These are phyloP conservation scores for Inonotus obliquus DNA, from an alignment of 1,284 basidiomycete species.

Conservation along the genomic window DNA sequence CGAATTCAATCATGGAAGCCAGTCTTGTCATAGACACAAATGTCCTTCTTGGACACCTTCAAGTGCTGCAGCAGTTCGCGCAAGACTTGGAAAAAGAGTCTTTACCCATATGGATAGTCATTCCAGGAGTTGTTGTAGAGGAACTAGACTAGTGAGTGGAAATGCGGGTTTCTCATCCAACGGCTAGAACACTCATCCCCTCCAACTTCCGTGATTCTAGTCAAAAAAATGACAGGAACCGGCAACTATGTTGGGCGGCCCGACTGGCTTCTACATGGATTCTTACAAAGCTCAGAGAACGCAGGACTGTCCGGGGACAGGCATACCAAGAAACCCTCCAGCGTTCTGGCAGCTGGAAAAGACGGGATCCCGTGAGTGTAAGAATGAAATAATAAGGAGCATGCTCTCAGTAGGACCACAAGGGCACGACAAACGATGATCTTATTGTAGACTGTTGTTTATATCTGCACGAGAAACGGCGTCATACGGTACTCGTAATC, in stretches of 20 bases:
- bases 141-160: slow-evolving; percentile 64
- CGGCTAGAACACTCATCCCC: not conserved
- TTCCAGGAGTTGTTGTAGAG: slow-evolving; percentile 66
- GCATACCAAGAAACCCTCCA: slow-evolving; percentile 61
- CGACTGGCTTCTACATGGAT: slow-evolving; percentile 69
- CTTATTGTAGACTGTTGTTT: slow-evolving; percentile 69
- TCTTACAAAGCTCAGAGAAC: slow-evolving; percentile 56
- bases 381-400: not conserved
- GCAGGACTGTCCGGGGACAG: slow-evolving; percentile 57
- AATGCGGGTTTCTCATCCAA: no score
- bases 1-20: slow-evolving; percentile 17
- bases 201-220: slow-evolving; percentile 30
- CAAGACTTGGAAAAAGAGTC: slow-evolving; percentile 48
- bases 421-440: slow-evolving; percentile 52
- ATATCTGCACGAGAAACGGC: slow-evolving; percentile 39
- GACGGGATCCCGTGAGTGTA: slow-evolving; percentile 34
- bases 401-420: not conserved
- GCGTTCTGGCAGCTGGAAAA: slow-evolving; percentile 52
- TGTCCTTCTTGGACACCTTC: slow-evolving; percentile 60
- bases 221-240: slow-evolving; percentile 49
- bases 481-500: slow-evolving; percentile 39
- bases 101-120: slow-evolving; percentile 51
- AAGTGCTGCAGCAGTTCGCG: slow-evolving; percentile 58
- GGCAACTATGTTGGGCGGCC: slow-evolving; percentile 59
- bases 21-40: slow-evolving; percentile 71